Evolutionary conservation across 2,329 filamentous ascomycete genomes (phyloP), one percentile per base, ranked within the genome.

Genomic region (Shiraia sp.): DNA sequence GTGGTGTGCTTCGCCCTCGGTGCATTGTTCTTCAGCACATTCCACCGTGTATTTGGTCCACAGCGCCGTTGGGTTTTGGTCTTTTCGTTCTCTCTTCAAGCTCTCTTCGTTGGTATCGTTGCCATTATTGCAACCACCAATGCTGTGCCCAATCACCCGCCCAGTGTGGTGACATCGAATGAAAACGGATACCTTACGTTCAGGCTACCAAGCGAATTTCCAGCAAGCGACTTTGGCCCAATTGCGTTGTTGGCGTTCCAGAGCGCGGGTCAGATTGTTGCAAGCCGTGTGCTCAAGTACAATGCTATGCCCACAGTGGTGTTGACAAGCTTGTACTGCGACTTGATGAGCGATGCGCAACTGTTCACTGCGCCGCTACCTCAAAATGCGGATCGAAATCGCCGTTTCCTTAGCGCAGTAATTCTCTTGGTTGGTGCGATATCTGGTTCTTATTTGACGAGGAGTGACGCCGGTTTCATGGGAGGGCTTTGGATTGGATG

Each of bases 271-370:
- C 77, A 80, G 59, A 79, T 80, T 45, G 76, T 77, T 14, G 68
- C 68, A 25, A 76, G 72, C 25, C 69, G 79, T 13, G 61, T 72
- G 10, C 65, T 81, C 14, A 76, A 76, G 7, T 77, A 75, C 53
- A 76, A 75, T 40, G 79, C 80, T 59, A 65, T 81, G 31, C 79
- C 79, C 1, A 77, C 78, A 1, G 78, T 75, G 33, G 79, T 81
- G 8, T 57, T 80, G 27, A 81, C 79, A n/a, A 77, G 73, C 41
- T 64, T 78, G 27, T 78, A 79, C 54, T 78, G 74, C 55, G 79
- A 80, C 53, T 53, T 81, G 16, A 71, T 78, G 53, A 75, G 73
- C 13, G 79, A 81, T 54, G 73, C 73, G 3, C 65, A 72, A 26
- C 59, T 80, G 10, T 68, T 79, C n/a, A 51, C 41, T 10, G 66